Base-by-base conservation (phyloP, 179 eudicot species). In the Beta lomatogona region DNA sequence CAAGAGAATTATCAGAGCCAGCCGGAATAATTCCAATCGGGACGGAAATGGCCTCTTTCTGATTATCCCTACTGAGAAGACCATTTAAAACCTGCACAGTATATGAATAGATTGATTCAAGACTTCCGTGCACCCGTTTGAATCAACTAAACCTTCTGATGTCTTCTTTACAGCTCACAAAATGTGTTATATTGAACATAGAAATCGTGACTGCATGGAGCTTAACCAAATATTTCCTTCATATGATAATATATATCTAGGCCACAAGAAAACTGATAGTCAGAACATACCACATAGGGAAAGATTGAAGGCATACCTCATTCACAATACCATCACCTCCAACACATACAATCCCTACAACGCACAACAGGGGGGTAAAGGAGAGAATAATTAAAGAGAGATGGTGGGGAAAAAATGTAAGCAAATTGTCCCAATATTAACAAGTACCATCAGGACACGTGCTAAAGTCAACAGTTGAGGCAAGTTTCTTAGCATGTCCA, bases 241-340 rank as follows among this genome's bases (percentile, higher is more conserved):
- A 48, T 12, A 45, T 1, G 7, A 76, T 15, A n/a, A n/a, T 14
- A 76, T 18, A 60, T 58, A 18, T 73, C 53, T 1, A 36, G 53
- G 53, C 55, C 54, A 55, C 60, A 25, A 31, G 59, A 52, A 44
- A 69, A 55, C 61, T 31, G 71, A 16, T 19, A 73, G 19, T 8
- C 41, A 76, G n/a, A 68, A 74, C 21, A 63, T 9, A 57, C 44
- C 25, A 63, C 18, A 57, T 52, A 64, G 21, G 22, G 31, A 52
- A 57, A 53, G 12, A 16, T 69, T 28, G 81, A 77, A 50, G 48
- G 68, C 88, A 82, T 71, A 93, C 99, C 98, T 96, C 99, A 78
- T 96, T 96, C 80, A 96, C 91, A 83, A 96, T 94, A 81, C 99
- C 99, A 90, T 96, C 99, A 78, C 99, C 99, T 72, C 99, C 99